Conservation (phyloP, 805 yeast species). For the Monosporozyma aquatica region DNA sequence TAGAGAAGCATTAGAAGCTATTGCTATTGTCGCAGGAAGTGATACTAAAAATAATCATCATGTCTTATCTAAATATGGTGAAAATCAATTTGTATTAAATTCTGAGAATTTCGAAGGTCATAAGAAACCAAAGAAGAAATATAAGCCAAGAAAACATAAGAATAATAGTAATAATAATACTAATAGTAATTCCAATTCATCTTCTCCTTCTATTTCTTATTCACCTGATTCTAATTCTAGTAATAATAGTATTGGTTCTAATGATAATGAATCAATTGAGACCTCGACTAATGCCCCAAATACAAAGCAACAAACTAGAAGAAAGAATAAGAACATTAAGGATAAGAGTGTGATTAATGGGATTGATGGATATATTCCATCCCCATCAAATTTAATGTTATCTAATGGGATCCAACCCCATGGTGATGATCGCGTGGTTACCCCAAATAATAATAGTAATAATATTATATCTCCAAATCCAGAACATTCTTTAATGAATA, state of each 20-base stretch:
- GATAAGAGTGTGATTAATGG: background rate
- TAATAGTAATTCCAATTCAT: conserved; percentile 13
- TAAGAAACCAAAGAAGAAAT: conserved; percentile 15
- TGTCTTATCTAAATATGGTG: conserved; percentile 20
- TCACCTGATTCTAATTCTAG: background rate
- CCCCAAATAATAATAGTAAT: background rate
- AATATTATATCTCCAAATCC: background rate
- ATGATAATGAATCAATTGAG: background rate
- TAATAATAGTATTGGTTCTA: background rate
- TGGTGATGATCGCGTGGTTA: background rate
- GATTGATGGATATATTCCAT: background rate
- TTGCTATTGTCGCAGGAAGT: conserved; percentile 29
- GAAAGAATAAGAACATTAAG: background rate
- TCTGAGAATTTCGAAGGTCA: conserved; percentile 21
- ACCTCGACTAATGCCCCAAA: too few relatives aligned
- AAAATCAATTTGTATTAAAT: conserved; percentile 24
- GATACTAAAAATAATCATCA: conserved; percentile 17
- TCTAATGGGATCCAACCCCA: background rate
- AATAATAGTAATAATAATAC: conserved; percentile 16
- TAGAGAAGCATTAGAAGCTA: conserved; percentile 29
- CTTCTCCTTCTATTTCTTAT: background rate
- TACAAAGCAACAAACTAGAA: too few relatives aligned
- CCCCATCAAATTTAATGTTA: background rate
- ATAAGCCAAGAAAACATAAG: conserved; percentile 16
- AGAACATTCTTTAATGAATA: too few relatives aligned